Conservation (phyloP, 257 asterid genomes). For the Gardenia jasminoides region DNA sequence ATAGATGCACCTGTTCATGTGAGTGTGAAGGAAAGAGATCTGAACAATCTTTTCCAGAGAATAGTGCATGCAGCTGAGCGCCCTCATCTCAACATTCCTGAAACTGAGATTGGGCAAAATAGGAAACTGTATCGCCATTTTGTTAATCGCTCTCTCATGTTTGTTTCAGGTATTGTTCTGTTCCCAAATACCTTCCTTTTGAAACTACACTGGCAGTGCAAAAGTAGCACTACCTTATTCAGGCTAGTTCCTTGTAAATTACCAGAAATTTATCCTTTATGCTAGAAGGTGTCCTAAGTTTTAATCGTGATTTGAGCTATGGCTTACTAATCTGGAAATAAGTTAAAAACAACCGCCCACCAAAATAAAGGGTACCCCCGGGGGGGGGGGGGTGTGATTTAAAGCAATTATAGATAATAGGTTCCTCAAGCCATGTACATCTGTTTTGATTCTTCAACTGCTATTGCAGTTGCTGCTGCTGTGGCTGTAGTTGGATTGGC, state of each 20-base stretch:
- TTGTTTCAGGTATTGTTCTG: constrained; percentile 62
- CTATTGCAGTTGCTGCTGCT: constrained; percentile 81
- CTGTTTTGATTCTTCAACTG: constrained; percentile 13
- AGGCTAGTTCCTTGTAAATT: background rate
- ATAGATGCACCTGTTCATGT: constrained; percentile 82
- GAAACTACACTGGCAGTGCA: background rate
- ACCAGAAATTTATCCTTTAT: background rate
- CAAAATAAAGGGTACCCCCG: background rate
- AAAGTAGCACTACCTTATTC: background rate
- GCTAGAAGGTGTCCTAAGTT: background rate
- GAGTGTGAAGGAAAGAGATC: constrained; percentile 79
- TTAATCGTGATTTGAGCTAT: constrained; percentile 1
- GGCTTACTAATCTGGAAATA: background rate
- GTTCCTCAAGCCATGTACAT: background rate
- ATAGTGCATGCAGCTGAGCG: constrained; percentile 78
- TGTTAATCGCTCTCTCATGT: constrained; percentile 60
- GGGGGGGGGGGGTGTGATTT: no score
- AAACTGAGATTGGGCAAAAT: constrained; percentile 76
- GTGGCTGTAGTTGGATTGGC: constrained; percentile 77
- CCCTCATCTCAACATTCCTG: constrained; percentile 87
- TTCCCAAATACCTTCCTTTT: background rate
- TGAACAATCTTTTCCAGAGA: constrained; percentile 71
- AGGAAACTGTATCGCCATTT: constrained; percentile 58
- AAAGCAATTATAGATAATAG: no score
- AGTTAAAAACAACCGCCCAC: background rate